Base-by-base conservation (phyloP, 139 green algal genomes). In the Bryopsis sp. region DNA sequence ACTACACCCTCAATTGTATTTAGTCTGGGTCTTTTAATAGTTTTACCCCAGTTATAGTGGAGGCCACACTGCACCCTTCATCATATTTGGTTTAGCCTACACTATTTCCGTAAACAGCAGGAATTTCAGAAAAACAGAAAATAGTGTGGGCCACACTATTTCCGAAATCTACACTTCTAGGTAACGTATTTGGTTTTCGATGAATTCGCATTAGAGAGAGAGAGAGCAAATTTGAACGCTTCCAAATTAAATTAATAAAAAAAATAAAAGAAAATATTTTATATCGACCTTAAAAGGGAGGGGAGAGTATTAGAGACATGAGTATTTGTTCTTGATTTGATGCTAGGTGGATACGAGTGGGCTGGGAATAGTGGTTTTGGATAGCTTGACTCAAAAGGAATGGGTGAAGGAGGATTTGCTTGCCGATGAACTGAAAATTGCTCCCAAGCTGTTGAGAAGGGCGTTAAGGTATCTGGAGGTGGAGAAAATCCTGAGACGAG, bases 361-460 rank as follows among this genome's bases (percentile, higher is more conserved):
- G 34, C 73, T 86, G 28, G 72, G 70, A 36, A 76, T 86, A 26
- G 74, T 89, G 5, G 35, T 81, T 2, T 61, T 89, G 47, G 78
- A 81, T 8, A 67, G 77, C 11, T 39, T 86, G 47, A 67, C 60
- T 0, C 62, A 76, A 48, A 33, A 70, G n/a, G 73, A 82, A 58
- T 82, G 77, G 77, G 64, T 79, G 15, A 67, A 78, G 36, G 77
- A 82, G 46, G 77, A 82, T 48, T 69, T 67, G 35, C 68, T 82
- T 38, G 73, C 73, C 11, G 31, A 71, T 29, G 35, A 70, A 28
- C 69, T 82, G 47, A 73, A 77, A 46, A 39, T 79, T 34, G 65
- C 60, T n/a, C 63, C 68, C 32, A 82, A 79, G 50, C 61, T 76
- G 39, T 57, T 82, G 37, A 61, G 72, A 5, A 70, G 48, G 43